phyloP scores from a whole-genome alignment of 768 basidiomycete genomes.

The Jaapia argillacea region DNA sequence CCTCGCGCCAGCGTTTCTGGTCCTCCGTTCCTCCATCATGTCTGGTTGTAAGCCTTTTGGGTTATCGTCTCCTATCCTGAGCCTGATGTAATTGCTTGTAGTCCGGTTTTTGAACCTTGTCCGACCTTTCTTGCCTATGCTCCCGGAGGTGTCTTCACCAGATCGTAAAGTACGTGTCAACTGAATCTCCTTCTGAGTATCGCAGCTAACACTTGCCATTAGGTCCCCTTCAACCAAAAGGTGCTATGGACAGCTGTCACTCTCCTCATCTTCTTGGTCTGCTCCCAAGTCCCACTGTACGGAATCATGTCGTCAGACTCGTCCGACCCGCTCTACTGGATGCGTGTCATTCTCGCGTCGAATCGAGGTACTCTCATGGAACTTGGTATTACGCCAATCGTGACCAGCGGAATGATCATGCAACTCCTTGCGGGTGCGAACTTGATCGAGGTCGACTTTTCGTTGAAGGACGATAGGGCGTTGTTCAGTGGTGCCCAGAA shows the following conservation, averaged over 20 bases:
- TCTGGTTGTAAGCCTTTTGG: too few species aligned
- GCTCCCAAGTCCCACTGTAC: constrained; percentile 97
- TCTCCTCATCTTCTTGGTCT: constrained; percentile 98
- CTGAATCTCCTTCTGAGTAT: constrained; percentile 1
- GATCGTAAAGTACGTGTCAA: constrained; percentile 77
- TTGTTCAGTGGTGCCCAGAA: constrained; percentile 96
- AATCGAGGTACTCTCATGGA: constrained; percentile 99
- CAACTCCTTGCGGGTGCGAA: constrained; percentile 97
- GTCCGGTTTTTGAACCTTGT: constrained; percentile 98
- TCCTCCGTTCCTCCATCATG: too few species aligned
- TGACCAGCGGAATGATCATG: constrained; percentile 99
- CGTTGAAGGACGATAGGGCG: constrained; percentile 92
- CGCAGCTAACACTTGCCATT: neutral
- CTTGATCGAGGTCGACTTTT: constrained; percentile 95
- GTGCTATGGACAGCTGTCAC: constrained; percentile 98
- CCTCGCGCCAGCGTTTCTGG: too few species aligned
- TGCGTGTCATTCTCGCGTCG: constrained; percentile 98
- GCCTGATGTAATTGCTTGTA: too few species aligned
- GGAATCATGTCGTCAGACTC: constrained; percentile 99
- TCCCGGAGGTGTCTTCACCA: constrained; percentile 96
- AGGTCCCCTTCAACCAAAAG: constrained; percentile 99
- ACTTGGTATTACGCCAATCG: constrained; percentile 94
- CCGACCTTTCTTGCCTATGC: constrained; percentile 92
- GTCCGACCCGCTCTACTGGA: constrained; percentile 98
- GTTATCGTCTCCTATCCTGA: too few species aligned